These are phyloP conservation scores for Fusarium graminum DNA, from an alignment of 2,329 filamentous ascomycete genomes.

Conservation along the genomic window DNA sequence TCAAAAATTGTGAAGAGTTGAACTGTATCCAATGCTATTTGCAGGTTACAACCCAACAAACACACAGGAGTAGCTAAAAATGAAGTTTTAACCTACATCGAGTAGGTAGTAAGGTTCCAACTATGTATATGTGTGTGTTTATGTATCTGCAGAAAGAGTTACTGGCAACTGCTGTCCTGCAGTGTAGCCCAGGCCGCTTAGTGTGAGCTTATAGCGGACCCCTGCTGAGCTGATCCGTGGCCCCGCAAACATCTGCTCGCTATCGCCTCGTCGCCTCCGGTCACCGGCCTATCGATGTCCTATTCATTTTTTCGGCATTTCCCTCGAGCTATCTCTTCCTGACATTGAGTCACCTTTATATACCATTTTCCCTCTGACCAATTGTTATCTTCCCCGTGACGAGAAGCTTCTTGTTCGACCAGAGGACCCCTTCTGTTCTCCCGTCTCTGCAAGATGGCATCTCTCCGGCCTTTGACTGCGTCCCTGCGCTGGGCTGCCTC, in stretches of 20 bases:
- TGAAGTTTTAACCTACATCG: too few species aligned
- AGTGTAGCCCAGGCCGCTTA: background rate
- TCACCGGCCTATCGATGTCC: constrained; percentile 46
- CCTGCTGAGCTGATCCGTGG: constrained; percentile 45
- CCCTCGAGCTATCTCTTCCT: constrained; percentile 34
- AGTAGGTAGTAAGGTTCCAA: too few species aligned
- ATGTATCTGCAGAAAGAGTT: background rate
- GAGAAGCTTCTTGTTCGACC: constrained; percentile 48
- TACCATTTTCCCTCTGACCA: constrained; percentile 22
- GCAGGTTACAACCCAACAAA: too few species aligned
- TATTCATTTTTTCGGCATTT: constrained; percentile 48
- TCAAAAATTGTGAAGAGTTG: constrained; percentile 11
- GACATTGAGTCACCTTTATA: constrained; percentile 44
- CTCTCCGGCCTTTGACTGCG: constrained; percentile 59
- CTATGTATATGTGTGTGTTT: background rate
- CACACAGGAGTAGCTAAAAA: background rate
- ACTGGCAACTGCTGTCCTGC: background rate
- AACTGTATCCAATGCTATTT: background rate
- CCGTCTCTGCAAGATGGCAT: constrained; percentile 57
- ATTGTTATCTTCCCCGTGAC: constrained; percentile 39
- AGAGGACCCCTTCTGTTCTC: constrained; percentile 44
- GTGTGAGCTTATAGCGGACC: constrained; percentile 20
- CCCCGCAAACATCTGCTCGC: constrained; percentile 17
- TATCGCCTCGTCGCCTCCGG: constrained; percentile 41
- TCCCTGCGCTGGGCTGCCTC: constrained; percentile 56